Conservation (phyloP, 768 basidiomycete species). For the Ramaria rubella region DNA sequence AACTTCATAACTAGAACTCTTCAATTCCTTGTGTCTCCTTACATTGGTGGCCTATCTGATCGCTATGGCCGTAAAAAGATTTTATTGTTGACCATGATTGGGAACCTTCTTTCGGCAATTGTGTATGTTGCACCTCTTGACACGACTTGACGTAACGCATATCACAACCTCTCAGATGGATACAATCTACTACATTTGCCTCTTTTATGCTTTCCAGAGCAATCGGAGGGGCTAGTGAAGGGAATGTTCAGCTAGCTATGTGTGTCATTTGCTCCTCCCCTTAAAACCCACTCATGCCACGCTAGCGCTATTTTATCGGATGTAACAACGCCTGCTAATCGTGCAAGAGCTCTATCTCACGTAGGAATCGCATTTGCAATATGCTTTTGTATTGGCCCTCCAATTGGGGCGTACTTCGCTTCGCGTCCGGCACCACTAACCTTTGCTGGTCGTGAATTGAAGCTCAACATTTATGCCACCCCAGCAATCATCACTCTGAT, state of each 20-base stretch:
- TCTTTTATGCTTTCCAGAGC: conserved; percentile 86
- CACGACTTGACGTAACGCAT: no score
- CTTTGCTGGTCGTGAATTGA: conserved; percentile 44
- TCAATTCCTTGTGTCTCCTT: conserved; percentile 78
- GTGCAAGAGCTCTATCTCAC: conserved; percentile 81
- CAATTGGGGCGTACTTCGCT: conserved; percentile 94
- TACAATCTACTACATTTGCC: conserved; percentile 84
- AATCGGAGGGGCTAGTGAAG: conserved; percentile 91
- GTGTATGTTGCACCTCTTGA: no score
- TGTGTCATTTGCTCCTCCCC: conserved; percentile 33
- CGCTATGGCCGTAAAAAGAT: conserved; percentile 82
- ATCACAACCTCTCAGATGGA: conserved; percentile 62
- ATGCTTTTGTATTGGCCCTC: conserved; percentile 89
- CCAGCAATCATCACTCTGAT: conserved; percentile 83
- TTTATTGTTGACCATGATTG: conserved; percentile 82
- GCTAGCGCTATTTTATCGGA: conserved; percentile 91
- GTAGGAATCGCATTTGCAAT: conserved; percentile 96
- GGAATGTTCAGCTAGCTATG: conserved; percentile 96
- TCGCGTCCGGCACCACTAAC: conserved; percentile 69
- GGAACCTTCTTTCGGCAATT: conserved; percentile 86
- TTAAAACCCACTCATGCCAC: conserved; percentile 4
- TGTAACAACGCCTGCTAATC: conserved; percentile 70
- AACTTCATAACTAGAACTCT: conserved; percentile 40
- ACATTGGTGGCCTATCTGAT: conserved; percentile 81
- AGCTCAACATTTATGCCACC: conserved; percentile 83